Percentiles rank a stretch among this genome's conserved stretches.
Conservation (phyloP, 2,329 filamentous ascomycete genomes). For the Biscogniauxia mediterranea region DNA sequence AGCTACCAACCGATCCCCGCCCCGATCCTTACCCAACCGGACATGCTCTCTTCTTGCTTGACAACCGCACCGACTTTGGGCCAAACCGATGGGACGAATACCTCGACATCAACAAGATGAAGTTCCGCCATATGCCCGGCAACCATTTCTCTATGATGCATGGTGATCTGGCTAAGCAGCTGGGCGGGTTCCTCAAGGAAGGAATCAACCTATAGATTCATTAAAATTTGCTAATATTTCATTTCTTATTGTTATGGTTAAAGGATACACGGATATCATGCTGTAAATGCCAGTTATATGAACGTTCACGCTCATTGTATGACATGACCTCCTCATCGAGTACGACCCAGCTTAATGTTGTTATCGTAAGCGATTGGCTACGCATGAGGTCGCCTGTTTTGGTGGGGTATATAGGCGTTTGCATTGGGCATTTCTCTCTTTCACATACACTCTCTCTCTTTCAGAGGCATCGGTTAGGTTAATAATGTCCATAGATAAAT, state of each 20-base stretch:
- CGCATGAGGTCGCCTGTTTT: not conserved
- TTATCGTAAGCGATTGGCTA: not conserved
- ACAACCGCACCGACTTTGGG: slow-evolving; percentile 70
- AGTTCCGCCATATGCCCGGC: slow-evolving; percentile 64
- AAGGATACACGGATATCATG: slow-evolving; percentile 4
- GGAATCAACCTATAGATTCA: slow-evolving; percentile 27
- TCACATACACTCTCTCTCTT: not conserved
- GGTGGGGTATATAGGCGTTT: not conserved
- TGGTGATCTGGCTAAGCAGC: slow-evolving; percentile 41
- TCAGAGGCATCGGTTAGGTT: not conserved
- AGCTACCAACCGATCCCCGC: slow-evolving; percentile 61
- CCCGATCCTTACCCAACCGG: slow-evolving; percentile 59
- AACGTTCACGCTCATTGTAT: slow-evolving; percentile 10
- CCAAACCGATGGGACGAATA: slow-evolving; percentile 70
- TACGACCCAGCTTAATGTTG: not conserved
- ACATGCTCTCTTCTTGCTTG: slow-evolving; percentile 67
- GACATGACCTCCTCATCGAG: not conserved
- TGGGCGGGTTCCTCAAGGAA: slow-evolving; percentile 33
- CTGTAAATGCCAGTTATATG: not conserved
- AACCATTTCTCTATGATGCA: slow-evolving; percentile 80
- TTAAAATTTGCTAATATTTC: not conserved
- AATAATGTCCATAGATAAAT: not conserved
- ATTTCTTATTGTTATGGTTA: slow-evolving; percentile 1
- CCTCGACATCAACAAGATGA: slow-evolving; percentile 59
- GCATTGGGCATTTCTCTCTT: not conserved